Evolutionary conservation across 306 rosid genomes (phyloP).

Genomic region (Astragalus glycyphyllos): DNA sequence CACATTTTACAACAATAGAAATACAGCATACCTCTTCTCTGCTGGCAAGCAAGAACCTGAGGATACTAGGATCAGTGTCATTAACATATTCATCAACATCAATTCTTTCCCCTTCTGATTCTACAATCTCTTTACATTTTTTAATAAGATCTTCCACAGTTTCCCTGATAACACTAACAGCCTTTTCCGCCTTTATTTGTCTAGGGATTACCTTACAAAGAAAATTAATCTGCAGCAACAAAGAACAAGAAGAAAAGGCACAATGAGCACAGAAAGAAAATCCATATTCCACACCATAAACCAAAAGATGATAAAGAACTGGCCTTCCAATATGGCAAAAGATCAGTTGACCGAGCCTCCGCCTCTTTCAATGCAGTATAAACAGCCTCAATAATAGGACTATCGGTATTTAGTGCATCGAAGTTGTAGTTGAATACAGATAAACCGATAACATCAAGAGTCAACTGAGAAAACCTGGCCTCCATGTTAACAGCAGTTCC

Average conservation of each 20-base stretch:
- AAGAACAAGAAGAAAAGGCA: slow-evolving; percentile 19
- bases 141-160: slow-evolving; percentile 89
- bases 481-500: slow-evolving; percentile 91
- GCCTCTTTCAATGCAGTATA: slow-evolving; percentile 96
- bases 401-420: slow-evolving; percentile 71
- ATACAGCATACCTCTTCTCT: slow-evolving; percentile 77
- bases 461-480: slow-evolving; percentile 82
- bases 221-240: slow-evolving; percentile 62
- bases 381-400: slow-evolving; percentile 94
- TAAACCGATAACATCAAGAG: slow-evolving; percentile 94
- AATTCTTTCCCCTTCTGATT: slow-evolving; percentile 87
- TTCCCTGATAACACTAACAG: slow-evolving; percentile 70
- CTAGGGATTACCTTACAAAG: slow-evolving; percentile 86
- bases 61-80: slow-evolving; percentile 88
- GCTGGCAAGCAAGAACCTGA: slow-evolving; percentile 91
- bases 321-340: slow-evolving; percentile 98
- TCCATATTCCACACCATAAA: slow-evolving; percentile 23
- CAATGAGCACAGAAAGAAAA: slow-evolving; percentile 1
- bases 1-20: slow-evolving; percentile 23
- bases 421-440: slow-evolving; percentile 93
- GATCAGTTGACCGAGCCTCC: slow-evolving; percentile 91
- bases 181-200: slow-evolving; percentile 89
- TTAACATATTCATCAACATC: slow-evolving; percentile 83
- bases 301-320: slow-evolving; percentile 23
- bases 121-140: slow-evolving; percentile 90